A percentile compares a stretch with the other conserved stretches of the same genome.
These are phyloP conservation scores for Phaeosphaeriaceae sp. DNA, from an alignment of 2,329 filamentous ascomycete genomes.

Conservation along the genomic window DNA sequence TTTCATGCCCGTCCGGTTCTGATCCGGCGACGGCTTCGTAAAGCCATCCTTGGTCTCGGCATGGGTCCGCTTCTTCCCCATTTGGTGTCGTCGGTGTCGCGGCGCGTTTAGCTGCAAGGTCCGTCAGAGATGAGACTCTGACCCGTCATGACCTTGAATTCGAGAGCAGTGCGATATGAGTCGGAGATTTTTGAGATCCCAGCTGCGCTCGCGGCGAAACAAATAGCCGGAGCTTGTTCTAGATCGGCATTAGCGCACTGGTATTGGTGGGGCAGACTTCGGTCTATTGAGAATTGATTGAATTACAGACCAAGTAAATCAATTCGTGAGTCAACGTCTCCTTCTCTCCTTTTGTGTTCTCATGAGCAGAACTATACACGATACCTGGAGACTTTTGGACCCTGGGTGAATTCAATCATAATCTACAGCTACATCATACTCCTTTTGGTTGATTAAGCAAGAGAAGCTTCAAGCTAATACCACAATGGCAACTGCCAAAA, in stretches of 20 bases:
- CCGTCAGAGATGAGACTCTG: slow-evolving; percentile 48
- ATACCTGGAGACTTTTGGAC: background rate
- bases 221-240: background rate
- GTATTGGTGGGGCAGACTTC: slow-evolving; percentile 18
- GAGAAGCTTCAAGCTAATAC: slow-evolving; percentile 9
- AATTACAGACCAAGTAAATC: slow-evolving; percentile 23
- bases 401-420: background rate
- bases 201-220: slow-evolving; percentile 19
- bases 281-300: slow-evolving; percentile 22
- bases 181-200: slow-evolving; percentile 29
- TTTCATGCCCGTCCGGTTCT: slow-evolving; percentile 36
- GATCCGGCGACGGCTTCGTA: slow-evolving; percentile 44
- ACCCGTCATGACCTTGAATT: slow-evolving; percentile 43
- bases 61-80: slow-evolving; percentile 52
- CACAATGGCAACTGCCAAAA: slow-evolving; percentile 42
- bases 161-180: slow-evolving; percentile 20
- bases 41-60: slow-evolving; percentile 50
- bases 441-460: background rate
- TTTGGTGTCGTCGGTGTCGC: slow-evolving; percentile 42
- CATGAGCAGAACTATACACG: background rate
- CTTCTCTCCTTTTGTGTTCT: background rate
- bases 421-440: too few relatives aligned
- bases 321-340: slow-evolving; percentile 33
- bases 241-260: too few relatives aligned
- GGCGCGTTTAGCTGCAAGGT: slow-evolving; percentile 37